A percentile compares a stretch with the other conserved stretches of the same genome.
Conservation (phyloP, 768 basidiomycete species). For the Pleurotus eryngii region DNA sequence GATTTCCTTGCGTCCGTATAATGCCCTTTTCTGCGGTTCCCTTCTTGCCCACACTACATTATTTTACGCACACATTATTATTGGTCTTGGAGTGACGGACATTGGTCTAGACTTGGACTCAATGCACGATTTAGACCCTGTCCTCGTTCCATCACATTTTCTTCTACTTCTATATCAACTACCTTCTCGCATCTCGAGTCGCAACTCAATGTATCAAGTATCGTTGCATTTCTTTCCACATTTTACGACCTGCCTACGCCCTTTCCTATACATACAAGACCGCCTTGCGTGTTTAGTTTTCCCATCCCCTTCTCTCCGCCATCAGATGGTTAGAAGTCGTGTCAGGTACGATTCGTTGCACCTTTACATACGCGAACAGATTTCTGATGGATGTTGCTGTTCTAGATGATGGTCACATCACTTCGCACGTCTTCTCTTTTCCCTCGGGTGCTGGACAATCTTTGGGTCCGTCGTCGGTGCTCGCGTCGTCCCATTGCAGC, state of each 20-base stretch:
- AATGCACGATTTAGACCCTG: not conserved
- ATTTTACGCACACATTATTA: not conserved
- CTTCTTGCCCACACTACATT: constrained; percentile 1
- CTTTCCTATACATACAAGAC: constrained; percentile 2
- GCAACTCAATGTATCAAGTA: constrained; percentile 10
- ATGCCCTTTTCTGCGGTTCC: not conserved
- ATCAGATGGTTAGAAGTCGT: not conserved
- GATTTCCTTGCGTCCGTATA: not conserved
- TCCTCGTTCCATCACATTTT: not conserved
- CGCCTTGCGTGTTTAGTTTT: constrained; percentile 6
- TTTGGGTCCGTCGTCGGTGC: not conserved
- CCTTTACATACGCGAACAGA: not conserved
- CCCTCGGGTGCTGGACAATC: not conserved
- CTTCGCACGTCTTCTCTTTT: not conserved
- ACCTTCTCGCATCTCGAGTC: constrained; percentile 6
- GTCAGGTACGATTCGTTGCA: not conserved
- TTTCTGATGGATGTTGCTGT: not conserved
- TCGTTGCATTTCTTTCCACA: constrained; percentile 1
- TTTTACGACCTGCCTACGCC: constrained; percentile 5
- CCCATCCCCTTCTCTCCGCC: not conserved
- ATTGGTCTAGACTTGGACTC: not conserved
- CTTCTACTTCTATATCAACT: constrained; percentile 2
- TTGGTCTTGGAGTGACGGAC: constrained; percentile 1
- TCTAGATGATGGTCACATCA: not conserved
- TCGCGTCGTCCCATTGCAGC: not conserved